These are phyloP conservation scores for Blumeriella jaapii DNA, from an alignment of 2,329 filamentous ascomycete species.

Conservation along the genomic window DNA sequence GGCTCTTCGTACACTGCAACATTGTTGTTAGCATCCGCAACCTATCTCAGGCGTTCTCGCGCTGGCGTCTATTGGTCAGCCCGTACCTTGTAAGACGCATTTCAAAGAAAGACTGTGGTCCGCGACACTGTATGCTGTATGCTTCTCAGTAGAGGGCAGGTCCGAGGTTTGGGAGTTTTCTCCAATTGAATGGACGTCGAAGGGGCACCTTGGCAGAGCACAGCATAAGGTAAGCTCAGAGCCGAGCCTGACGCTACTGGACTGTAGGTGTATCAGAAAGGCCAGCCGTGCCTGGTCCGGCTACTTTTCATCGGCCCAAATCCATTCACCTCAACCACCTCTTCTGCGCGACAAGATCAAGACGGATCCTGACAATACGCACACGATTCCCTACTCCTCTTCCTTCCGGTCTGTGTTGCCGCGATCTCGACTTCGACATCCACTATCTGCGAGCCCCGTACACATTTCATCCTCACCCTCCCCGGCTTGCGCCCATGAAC, in stretches of 20 bases:
- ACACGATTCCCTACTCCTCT: not conserved
- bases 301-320: too few species aligned
- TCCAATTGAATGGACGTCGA: slow-evolving; percentile 7
- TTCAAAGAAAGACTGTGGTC: slow-evolving; percentile 13
- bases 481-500: slow-evolving; percentile 24
- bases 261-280: too few species aligned
- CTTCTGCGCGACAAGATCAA: slow-evolving; percentile 4
- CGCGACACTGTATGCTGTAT: slow-evolving; percentile 15
- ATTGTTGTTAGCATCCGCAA: slow-evolving; percentile 10
- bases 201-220: slow-evolving; percentile 11
- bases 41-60: not conserved
- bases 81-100: slow-evolving; percentile 26
- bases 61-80: slow-evolving; percentile 7
- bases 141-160: too few species aligned
- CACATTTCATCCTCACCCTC: not conserved
- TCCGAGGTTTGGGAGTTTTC: too few species aligned
- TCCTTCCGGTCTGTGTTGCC: not conserved
- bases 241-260: too few species aligned
- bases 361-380: slow-evolving; percentile 1
- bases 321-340: too few species aligned
- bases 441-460: too few species aligned
- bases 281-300: slow-evolving; percentile 5
- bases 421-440: too few species aligned
- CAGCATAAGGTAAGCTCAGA: too few species aligned
- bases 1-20: slow-evolving; percentile 26